Conservation (phyloP, 345 rosid species). For the Erodium maritimum region DNA sequence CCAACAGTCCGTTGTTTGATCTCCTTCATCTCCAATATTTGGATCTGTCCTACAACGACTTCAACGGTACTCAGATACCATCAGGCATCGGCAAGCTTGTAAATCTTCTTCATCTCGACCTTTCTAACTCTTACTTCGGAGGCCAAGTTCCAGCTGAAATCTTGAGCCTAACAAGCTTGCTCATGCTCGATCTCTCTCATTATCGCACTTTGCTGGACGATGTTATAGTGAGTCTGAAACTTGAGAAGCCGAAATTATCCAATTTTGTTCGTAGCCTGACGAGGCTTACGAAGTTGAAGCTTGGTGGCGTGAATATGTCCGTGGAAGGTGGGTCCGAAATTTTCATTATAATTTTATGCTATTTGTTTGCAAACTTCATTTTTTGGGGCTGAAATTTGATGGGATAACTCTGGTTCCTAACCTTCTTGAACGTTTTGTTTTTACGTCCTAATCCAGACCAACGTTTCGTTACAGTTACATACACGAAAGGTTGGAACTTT, state of each 20-base stretch:
- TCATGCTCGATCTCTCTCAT: constrained; percentile 35
- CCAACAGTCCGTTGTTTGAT: constrained; percentile 13
- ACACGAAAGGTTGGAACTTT: too few relatives aligned
- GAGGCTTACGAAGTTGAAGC: constrained; percentile 11
- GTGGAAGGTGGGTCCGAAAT: too few relatives aligned
- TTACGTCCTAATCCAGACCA: too few relatives aligned
- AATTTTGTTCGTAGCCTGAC: constrained; percentile 17
- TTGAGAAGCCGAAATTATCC: constrained; percentile 22
- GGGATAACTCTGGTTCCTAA: too few relatives aligned
- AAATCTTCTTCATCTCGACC: constrained; percentile 20
- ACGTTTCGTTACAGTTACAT: too few relatives aligned
- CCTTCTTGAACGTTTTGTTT: too few relatives aligned
- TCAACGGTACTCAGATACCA: constrained; percentile 19
- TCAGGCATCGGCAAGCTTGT: constrained; percentile 18
- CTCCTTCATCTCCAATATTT: constrained; percentile 27
- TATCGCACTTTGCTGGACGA: not conserved
- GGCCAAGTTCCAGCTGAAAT: constrained; percentile 26
- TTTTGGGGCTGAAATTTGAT: constrained; percentile 11
- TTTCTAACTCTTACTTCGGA: constrained; percentile 19
- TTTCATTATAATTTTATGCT: too few relatives aligned
- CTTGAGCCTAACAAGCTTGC: constrained; percentile 24
- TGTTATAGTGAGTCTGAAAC: too few relatives aligned
- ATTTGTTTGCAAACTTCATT: constrained; percentile 17
- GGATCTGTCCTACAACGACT: constrained; percentile 26
- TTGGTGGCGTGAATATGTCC: constrained; percentile 27